phyloP scores from a whole-genome alignment of 129 eudicot species.

The Pseudognaphalium luteoalbum region DNA sequence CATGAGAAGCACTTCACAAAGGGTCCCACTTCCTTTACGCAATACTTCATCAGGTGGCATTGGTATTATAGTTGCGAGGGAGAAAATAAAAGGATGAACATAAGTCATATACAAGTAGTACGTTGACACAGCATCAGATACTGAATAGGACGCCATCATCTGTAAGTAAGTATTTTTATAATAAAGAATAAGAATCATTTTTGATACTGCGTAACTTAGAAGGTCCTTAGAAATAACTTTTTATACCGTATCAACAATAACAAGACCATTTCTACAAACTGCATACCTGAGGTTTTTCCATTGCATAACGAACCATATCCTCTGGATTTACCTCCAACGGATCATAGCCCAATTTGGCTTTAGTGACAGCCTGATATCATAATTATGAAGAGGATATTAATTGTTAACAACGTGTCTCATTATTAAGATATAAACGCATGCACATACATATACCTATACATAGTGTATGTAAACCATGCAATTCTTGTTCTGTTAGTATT shows the following conservation, averaged over 20 bases:
- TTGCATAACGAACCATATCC: slow-evolving; percentile 98
- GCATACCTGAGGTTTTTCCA: slow-evolving; percentile 91
- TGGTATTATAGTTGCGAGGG: slow-evolving; percentile 97
- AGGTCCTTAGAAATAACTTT: background rate
- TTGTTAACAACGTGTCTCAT: background rate
- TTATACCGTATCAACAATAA: background rate
- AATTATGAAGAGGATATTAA: background rate
- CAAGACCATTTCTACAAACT: slow-evolving; percentile 11
- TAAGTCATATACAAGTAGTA: slow-evolving; percentile 98
- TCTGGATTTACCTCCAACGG: slow-evolving; percentile 99
- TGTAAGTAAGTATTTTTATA: slow-evolving; percentile 35
- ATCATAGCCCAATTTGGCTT: slow-evolving; percentile 94
- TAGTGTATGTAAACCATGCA: slow-evolving; percentile 7
- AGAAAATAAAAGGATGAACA: slow-evolving; percentile 97
- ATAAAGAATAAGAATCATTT: slow-evolving; percentile 14
- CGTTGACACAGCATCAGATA: slow-evolving; percentile 98
- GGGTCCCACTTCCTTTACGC: slow-evolving; percentile 99
- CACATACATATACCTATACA: background rate
- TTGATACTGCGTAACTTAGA: background rate
- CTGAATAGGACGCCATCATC: slow-evolving; percentile 99
- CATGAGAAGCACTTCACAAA: slow-evolving; percentile 99
- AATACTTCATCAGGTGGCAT: slow-evolving; percentile 99
- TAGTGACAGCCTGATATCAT: slow-evolving; percentile 84
- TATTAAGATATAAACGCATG: background rate
- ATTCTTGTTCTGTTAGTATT: slow-evolving; percentile 3